Evolutionary conservation across 1,139 yeast genomes (phyloP).

Genomic region (Taphrina populina): DNA sequence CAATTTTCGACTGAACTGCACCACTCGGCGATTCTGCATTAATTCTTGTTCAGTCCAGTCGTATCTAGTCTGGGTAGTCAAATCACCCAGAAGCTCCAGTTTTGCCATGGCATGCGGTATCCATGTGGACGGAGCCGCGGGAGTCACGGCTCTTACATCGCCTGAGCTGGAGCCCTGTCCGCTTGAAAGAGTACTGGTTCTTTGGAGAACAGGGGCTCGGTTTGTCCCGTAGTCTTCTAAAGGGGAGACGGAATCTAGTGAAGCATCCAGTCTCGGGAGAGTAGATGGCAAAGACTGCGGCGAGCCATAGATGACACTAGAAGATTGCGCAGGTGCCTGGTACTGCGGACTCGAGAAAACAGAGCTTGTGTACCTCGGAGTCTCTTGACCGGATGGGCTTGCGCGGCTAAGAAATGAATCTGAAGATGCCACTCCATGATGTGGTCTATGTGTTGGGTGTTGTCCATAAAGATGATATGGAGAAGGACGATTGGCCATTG

Average conservation of each 20-base stretch:
- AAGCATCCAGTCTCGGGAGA: constrained; percentile 7
- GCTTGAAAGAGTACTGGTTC: constrained; percentile 30
- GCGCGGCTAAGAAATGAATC: too few relatives aligned
- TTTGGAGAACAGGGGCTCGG: constrained; percentile 14
- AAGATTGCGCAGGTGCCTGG: too few relatives aligned
- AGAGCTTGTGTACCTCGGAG: too few relatives aligned
- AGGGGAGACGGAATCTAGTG: constrained; percentile 8
- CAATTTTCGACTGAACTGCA: constrained; percentile 45
- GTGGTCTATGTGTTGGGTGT: too few relatives aligned
- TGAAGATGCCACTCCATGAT: too few relatives aligned
- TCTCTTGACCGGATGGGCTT: too few relatives aligned
- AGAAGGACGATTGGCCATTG: too few relatives aligned
- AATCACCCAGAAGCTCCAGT: constrained; percentile 44
- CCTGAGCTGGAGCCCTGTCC: neutral
- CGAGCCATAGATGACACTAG: neutral
- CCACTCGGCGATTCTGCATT: constrained; percentile 45
- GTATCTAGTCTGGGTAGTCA: constrained; percentile 44
- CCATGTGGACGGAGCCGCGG: constrained; percentile 17
- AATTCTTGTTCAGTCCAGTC: constrained; percentile 46
- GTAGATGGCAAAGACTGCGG: constrained; percentile 19
- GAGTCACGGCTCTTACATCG: constrained; percentile 2
- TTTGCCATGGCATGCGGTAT: constrained; percentile 34
- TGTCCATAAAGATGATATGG: too few relatives aligned
- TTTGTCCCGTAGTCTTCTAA: constrained; percentile 12
- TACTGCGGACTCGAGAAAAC: too few relatives aligned